A percentile compares a stretch with the other conserved stretches of the same genome.
phyloP scores from a whole-genome alignment of 129 eudicot genomes.

The Sambucus nigra region DNA sequence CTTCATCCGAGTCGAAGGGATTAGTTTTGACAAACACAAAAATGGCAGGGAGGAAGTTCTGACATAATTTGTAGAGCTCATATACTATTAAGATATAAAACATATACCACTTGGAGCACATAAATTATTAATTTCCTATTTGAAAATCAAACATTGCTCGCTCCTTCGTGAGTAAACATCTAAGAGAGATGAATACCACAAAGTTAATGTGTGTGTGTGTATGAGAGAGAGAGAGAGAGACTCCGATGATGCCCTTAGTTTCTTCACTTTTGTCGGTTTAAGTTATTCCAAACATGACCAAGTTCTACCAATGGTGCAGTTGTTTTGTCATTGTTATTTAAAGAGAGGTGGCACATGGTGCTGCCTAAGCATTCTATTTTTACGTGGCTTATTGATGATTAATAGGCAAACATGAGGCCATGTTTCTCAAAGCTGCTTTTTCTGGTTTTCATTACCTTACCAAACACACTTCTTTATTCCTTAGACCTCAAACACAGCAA shows the following conservation, averaged over 20 bases:
- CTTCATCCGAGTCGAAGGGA: too few relatives aligned
- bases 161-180: too few relatives aligned
- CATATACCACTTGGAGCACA: too few relatives aligned
- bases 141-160: too few relatives aligned
- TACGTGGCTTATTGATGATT: neutral
- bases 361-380: neutral
- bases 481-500: conserved; percentile 16
- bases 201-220: too few relatives aligned
- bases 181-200: too few relatives aligned
- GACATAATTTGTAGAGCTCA: too few relatives aligned
- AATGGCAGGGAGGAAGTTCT: too few relatives aligned
- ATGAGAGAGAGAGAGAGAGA: conserved; percentile 4
- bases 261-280: conserved; percentile 4
- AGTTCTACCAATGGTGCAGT: conserved; percentile 8
- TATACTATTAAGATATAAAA: too few relatives aligned
- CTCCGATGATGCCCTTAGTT: neutral
- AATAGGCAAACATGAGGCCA: conserved; percentile 17
- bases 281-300: conserved; percentile 19
- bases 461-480: conserved; percentile 20
- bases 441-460: conserved; percentile 14
- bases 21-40: too few relatives aligned
- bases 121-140: too few relatives aligned
- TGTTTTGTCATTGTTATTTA: conserved; percentile 1
- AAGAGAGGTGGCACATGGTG: conserved; percentile 13
- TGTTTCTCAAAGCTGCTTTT: conserved; percentile 26